Base-by-base conservation (phyloP, 2,329 filamentous ascomycete species). In the Neofusicoccum sp. region DNA sequence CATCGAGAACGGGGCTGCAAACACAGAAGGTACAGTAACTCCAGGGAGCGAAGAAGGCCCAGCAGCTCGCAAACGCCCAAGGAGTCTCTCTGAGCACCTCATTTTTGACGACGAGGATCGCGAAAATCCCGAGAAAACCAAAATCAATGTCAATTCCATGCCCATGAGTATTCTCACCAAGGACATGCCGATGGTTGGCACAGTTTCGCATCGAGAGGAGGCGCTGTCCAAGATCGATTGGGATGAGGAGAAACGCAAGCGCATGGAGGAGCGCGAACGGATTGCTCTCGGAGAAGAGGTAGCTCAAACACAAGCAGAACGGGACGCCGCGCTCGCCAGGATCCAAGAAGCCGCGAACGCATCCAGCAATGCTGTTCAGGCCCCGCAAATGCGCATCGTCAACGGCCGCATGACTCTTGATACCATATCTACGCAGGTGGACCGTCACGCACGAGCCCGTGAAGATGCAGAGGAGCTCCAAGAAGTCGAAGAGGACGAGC, bases 401-500 rank as follows among this genome's bases (percentile, higher is more conserved):
- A 85, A 91, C 72, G 90, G 90, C 6, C 81, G 89, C 66, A 88
- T 93, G 67, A 84, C 91, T 11, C 76, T 90, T 45, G 86, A 91
- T 69, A 85, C 89, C 66, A 81, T 79, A 51, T 88, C 88, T 1
- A 80, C 89, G 14, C 79, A 84, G 40, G 83, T 92, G 64, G 86
- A 93, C 71, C 82, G 87, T 4, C 87, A 90, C 69, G 86, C 86
- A 31, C 79, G 83, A 44, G 86, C 84, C 3, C 80, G 80, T 4
- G 80, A 81, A 26, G 80, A 80, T 48, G 79, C 82, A 38, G 81
- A 82, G 36, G 72, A 75, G 8, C 72, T 82, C 68, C 84, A 89
- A 68, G 83, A 85, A 51, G 81, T 89, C 31, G 89, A 91, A 67
- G 89, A 93, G 71, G 88, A 91, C 75, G 89, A 93, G 67, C 88